phyloP scores from a whole-genome alignment of 345 rosid species.

The Gossypium stocksii region DNA sequence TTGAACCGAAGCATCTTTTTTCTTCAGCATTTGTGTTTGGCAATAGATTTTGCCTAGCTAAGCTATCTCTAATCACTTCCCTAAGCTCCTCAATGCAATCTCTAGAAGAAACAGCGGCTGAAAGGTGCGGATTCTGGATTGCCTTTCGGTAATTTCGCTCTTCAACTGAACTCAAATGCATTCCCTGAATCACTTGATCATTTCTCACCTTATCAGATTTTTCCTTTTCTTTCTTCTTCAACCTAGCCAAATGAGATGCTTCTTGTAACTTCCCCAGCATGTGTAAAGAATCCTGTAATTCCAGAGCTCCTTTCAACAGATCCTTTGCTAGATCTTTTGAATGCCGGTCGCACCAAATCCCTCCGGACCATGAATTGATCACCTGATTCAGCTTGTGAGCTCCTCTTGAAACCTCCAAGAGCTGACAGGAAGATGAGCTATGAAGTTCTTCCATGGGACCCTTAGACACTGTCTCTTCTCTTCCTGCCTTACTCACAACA shows the following conservation, averaged over 20 bases:
- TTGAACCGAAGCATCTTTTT: conserved; percentile 24
- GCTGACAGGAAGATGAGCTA: conserved; percentile 54
- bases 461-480: conserved; percentile 25
- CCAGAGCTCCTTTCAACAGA: conserved; percentile 77
- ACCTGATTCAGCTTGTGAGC: conserved; percentile 72
- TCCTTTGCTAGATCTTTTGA: conserved; percentile 64
- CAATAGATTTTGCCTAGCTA: conserved; percentile 57
- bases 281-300: conserved; percentile 75
- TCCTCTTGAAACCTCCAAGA: conserved; percentile 70
- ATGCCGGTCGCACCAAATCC: conserved; percentile 32
- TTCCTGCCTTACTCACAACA: conserved; percentile 22
- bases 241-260: conserved; percentile 42
- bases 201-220: conserved; percentile 25
- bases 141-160: conserved; percentile 26
- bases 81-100: conserved; percentile 63
- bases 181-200: conserved; percentile 32
- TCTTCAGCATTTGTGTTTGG: conserved; percentile 20
- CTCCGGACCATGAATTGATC: conserved; percentile 60
- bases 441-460: conserved; percentile 22
- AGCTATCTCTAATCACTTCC: conserved; percentile 50
- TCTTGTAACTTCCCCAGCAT: conserved; percentile 79
- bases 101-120: conserved; percentile 43
- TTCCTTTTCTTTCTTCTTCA: conserved; percentile 45
- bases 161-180: conserved; percentile 30
- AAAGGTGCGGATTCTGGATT: conserved; percentile 29